A percentile compares a stretch with the other conserved stretches of the same genome.
These are phyloP conservation scores for Leccinum arenicola DNA, from an alignment of 768 basidiomycete genomes.

Conservation along the genomic window DNA sequence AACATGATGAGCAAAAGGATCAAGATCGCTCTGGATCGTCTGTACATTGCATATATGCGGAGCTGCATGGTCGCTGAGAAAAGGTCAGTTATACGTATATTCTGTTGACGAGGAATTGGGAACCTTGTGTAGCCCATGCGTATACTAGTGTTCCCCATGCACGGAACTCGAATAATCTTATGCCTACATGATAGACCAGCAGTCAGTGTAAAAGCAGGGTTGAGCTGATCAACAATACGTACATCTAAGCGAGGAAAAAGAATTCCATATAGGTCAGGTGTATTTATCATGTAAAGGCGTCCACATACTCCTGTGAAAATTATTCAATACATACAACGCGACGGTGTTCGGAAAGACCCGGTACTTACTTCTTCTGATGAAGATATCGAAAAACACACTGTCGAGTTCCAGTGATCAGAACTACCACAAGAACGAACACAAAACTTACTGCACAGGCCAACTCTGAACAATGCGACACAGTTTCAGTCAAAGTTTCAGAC, in stretches of 20 bases:
- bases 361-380: conserved; percentile 18
- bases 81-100: not conserved
- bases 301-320: conserved; percentile 24
- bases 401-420: not conserved
- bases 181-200: conserved; percentile 10
- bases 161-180: conserved; percentile 29
- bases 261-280: not conserved
- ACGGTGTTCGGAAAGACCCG: not conserved
- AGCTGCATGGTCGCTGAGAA: conserved; percentile 30
- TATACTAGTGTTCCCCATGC: conserved; percentile 32
- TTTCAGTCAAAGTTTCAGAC: not conserved
- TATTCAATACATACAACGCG: conserved; percentile 3
- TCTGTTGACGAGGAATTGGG: not conserved
- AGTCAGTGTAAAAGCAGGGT: not conserved
- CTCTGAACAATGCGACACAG: conserved; percentile 6
- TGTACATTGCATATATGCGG: conserved; percentile 34
- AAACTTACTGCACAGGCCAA: conserved; percentile 20
- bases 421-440: not conserved
- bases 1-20: conserved; percentile 18
- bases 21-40: conserved; percentile 21
- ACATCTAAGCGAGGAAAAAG: conserved; percentile 17
- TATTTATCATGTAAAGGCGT: not conserved
- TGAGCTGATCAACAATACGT: not conserved
- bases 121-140: conserved; percentile 33
- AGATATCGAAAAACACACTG: conserved; percentile 23